Percentiles rank a stretch among this genome's conserved stretches.
Conservation (phyloP, 2,329 filamentous ascomycete species). For the Ceratocystiopsis sp. region DNA sequence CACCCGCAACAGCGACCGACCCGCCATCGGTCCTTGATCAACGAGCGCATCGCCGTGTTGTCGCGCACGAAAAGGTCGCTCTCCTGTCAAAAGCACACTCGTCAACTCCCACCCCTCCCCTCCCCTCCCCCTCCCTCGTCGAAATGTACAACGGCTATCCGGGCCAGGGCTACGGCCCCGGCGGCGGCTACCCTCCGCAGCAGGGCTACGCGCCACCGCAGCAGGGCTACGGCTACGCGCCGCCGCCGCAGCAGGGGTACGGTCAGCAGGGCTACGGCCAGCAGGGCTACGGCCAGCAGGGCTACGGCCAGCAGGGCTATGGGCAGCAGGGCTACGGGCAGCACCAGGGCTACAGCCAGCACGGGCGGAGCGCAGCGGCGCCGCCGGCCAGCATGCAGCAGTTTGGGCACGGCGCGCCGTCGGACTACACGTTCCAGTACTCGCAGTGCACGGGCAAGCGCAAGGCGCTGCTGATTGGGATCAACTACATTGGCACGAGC, state of each 20-base stretch:
- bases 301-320: background rate
- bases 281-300: constrained; percentile 3
- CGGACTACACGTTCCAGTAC: constrained; percentile 57
- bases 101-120: too few species aligned
- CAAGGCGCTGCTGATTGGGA: constrained; percentile 61
- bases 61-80: too few species aligned
- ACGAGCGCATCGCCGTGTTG: too few species aligned
- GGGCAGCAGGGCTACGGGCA: constrained; percentile 2
- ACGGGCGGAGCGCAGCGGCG: constrained; percentile 16
- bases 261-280: constrained; percentile 3
- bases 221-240: constrained; percentile 1
- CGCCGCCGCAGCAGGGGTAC: background rate
- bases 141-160: constrained; percentile 4
- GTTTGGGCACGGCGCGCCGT: constrained; percentile 52
- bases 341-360: constrained; percentile 3
- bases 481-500: constrained; percentile 63
- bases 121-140: too few species aligned
- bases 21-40: too few species aligned
- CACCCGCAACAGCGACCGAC: too few species aligned
- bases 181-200: constrained; percentile 6
- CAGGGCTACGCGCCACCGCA: background rate
- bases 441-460: constrained; percentile 56
- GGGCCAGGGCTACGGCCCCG: constrained; percentile 5
- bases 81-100: too few species aligned
- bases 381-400: constrained; percentile 34